Percentiles rank a stretch among this genome's conserved stretches.
These are phyloP conservation scores for Chaetoceros muelleri DNA, from an alignment of 108 stramenopile species.

Conservation along the genomic window DNA sequence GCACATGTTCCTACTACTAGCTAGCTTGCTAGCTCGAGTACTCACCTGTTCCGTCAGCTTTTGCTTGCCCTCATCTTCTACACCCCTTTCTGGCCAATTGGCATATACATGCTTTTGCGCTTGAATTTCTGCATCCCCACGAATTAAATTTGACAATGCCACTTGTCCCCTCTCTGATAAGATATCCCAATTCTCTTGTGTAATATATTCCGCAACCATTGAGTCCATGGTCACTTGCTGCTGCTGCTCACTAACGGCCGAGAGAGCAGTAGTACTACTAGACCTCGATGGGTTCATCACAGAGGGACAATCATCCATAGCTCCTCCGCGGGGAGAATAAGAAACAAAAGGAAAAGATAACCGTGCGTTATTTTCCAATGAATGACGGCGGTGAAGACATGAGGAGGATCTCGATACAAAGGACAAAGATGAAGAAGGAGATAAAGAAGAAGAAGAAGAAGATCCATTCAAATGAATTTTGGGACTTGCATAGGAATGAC, in stretches of 20 bases:
- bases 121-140: conserved; percentile 25
- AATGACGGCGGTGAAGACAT: neutral
- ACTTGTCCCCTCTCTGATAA: conserved; percentile 51
- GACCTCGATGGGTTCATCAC: too few relatives aligned
- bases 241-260: neutral
- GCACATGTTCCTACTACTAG: neutral
- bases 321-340: neutral
- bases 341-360: neutral
- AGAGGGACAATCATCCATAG: too few relatives aligned
- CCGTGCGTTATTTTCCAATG: too few relatives aligned
- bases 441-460: too few relatives aligned
- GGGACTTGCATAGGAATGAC: neutral
- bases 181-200: conserved; percentile 44
- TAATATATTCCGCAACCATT: conserved; percentile 14
- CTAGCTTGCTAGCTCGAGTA: neutral
- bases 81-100: conserved; percentile 77
- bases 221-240: neutral
- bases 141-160: conserved; percentile 45
- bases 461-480: neutral
- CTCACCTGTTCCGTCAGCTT: conserved; percentile 68
- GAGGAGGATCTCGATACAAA: neutral
- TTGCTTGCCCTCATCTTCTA: conserved; percentile 66
- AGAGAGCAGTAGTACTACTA: neutral
- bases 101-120: conserved; percentile 76
- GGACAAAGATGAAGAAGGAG: too few relatives aligned